Conservation (phyloP, 163 green algal genomes). For the Chloromonas sp. region DNA sequence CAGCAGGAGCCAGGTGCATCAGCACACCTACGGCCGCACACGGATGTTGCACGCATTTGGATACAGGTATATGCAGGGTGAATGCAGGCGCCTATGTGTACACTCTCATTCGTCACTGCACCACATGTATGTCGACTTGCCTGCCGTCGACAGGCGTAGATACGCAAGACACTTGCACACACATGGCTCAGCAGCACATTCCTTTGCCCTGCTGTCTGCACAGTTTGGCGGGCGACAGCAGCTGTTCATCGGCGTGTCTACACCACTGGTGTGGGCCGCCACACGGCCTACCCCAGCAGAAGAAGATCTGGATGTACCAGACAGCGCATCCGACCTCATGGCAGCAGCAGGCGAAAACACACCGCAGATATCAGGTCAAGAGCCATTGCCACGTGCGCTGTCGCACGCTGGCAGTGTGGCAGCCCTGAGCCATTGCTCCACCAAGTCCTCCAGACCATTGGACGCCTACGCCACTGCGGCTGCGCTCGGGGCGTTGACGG, state of each 20-base stretch:
- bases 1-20: too few relatives aligned
- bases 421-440: too few relatives aligned
- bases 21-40: too few relatives aligned
- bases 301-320: background rate
- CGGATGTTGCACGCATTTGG: too few relatives aligned
- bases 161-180: background rate
- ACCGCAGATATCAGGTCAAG: too few relatives aligned
- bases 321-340: background rate
- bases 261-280: conserved; percentile 41
- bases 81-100: too few relatives aligned
- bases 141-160: background rate
- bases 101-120: too few relatives aligned
- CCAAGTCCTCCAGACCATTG: background rate
- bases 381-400: too few relatives aligned
- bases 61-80: too few relatives aligned
- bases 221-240: conserved; percentile 28
- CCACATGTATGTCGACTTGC: background rate
- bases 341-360: background rate
- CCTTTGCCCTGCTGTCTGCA: background rate
- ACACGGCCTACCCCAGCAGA: conserved; percentile 1
- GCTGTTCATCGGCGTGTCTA: conserved; percentile 39
- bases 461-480: conserved; percentile 4
- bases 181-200: background rate
- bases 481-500: conserved; percentile 10
- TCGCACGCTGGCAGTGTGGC: too few relatives aligned